Conservation (phyloP, 306 rosid species). For the Argentina anserina region DNA sequence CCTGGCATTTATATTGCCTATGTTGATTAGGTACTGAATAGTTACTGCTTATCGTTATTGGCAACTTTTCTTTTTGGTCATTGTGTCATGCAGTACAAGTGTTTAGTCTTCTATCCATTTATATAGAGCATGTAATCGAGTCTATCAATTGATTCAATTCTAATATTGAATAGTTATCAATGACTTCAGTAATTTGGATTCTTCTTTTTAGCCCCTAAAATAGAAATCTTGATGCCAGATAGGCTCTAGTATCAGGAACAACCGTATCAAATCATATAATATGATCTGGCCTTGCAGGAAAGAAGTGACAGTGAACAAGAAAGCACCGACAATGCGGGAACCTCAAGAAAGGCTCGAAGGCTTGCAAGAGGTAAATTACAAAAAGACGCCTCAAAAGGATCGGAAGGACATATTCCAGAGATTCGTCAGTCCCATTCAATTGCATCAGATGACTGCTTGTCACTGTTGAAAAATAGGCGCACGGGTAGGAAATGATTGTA, state of each 20-base stretch:
- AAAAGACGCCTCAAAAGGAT: conserved; percentile 42
- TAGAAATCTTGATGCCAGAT: neutral
- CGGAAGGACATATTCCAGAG: conserved; percentile 55
- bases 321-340: conserved; percentile 56
- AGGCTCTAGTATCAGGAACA: conserved; percentile 8
- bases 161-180: neutral
- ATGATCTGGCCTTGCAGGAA: conserved; percentile 52
- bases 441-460: conserved; percentile 72
- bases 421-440: conserved; percentile 55
- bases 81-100: neutral
- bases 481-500: conserved; percentile 54
- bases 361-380: conserved; percentile 48
- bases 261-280: conserved; percentile 28
- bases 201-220: neutral
- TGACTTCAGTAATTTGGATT: neutral
- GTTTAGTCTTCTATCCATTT: neutral
- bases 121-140: neutral
- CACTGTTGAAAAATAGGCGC: conserved; percentile 74
- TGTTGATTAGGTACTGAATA: neutral
- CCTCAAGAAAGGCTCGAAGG: conserved; percentile 54
- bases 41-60: neutral
- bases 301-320: conserved; percentile 88
- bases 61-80: neutral
- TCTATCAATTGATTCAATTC: neutral
- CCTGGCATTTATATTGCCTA: conserved; percentile 1